These are phyloP conservation scores for Aeminium ludgeri DNA, from an alignment of 495 filamentous ascomycete species.

Conservation along the genomic window DNA sequence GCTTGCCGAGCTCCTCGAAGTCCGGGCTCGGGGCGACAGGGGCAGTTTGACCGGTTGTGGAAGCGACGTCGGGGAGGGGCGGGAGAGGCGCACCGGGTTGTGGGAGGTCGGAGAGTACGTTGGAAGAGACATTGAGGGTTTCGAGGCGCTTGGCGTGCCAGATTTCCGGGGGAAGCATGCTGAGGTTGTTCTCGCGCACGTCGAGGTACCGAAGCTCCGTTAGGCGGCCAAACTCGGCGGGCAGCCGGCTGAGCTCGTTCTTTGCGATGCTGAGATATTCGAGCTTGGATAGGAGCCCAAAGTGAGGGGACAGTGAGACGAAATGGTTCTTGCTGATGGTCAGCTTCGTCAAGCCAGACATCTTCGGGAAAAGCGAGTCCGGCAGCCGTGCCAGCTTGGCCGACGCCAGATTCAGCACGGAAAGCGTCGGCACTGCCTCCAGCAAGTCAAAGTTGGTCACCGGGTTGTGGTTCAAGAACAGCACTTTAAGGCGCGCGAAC, in stretches of 20 bases:
- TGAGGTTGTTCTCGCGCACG: slow-evolving; percentile 79
- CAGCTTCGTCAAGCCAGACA: slow-evolving; percentile 70
- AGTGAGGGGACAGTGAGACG: slow-evolving; percentile 64
- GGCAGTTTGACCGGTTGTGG: slow-evolving; percentile 37
- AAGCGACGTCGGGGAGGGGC: slow-evolving; percentile 3
- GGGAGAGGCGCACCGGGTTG: slow-evolving; percentile 36
- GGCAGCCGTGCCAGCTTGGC: slow-evolving; percentile 72
- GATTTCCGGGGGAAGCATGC: slow-evolving; percentile 70
- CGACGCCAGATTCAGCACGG: slow-evolving; percentile 68
- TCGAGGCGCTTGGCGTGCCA: slow-evolving; percentile 85
- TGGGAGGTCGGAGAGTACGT: slow-evolving; percentile 75
- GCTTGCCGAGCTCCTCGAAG: slow-evolving; percentile 56
- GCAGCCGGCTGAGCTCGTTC: slow-evolving; percentile 69
- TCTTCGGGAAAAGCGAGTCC: slow-evolving; percentile 71
- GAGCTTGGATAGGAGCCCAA: slow-evolving; percentile 66
- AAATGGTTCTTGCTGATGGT: slow-evolving; percentile 92
- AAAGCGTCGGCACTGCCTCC: slow-evolving; percentile 59
- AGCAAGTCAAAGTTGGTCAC: slow-evolving; percentile 81
- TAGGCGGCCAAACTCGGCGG: slow-evolving; percentile 70
- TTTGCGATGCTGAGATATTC: slow-evolving; percentile 88
- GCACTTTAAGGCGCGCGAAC: slow-evolving; percentile 65
- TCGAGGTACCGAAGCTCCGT: slow-evolving; percentile 71
- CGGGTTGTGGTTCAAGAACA: slow-evolving; percentile 82
- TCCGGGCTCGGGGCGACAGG: slow-evolving; percentile 40
- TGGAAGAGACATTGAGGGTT: slow-evolving; percentile 87